phyloP scores from a whole-genome alignment of 75 land plant genomes.

The Cryptomeria japonica region DNA sequence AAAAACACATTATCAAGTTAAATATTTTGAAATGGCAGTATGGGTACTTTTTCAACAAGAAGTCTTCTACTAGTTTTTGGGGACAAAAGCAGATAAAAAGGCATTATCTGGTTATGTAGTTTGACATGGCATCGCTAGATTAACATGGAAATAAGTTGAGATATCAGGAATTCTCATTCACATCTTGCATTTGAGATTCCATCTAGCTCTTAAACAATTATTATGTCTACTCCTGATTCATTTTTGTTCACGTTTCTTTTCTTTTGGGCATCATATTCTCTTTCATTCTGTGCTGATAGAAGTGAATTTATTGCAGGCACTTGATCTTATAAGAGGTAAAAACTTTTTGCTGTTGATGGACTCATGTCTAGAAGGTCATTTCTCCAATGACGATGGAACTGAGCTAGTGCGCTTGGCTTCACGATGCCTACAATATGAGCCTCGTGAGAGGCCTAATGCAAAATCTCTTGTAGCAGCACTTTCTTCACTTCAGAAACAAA shows the following conservation, averaged over 20 bases:
- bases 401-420: conserved; percentile 73
- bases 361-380: conserved; percentile 72
- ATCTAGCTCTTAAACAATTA: neutral
- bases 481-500: conserved; percentile 51
- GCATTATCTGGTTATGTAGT: neutral
- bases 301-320: conserved; percentile 41
- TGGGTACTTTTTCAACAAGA: neutral
- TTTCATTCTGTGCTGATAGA: neutral
- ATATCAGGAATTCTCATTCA: neutral
- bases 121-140: neutral
- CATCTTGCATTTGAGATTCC: neutral
- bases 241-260: neutral
- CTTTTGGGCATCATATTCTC: neutral
- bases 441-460: conserved; percentile 67
- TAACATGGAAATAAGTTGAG: neutral
- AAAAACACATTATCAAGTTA: too few relatives aligned
- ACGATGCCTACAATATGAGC: conserved; percentile 69
- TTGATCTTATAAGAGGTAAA: conserved; percentile 68
- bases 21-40: too few relatives aligned
- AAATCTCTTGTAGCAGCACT: conserved; percentile 58
- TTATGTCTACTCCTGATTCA: neutral
- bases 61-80: neutral
- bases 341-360: conserved; percentile 71
- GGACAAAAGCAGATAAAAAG: neutral
- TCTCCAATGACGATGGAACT: conserved; percentile 71